A percentile compares a stretch with the other conserved stretches of the same genome.
phyloP scores from a whole-genome alignment of 805 yeast genomes.

The Cyberlindnera misumaiensis region DNA sequence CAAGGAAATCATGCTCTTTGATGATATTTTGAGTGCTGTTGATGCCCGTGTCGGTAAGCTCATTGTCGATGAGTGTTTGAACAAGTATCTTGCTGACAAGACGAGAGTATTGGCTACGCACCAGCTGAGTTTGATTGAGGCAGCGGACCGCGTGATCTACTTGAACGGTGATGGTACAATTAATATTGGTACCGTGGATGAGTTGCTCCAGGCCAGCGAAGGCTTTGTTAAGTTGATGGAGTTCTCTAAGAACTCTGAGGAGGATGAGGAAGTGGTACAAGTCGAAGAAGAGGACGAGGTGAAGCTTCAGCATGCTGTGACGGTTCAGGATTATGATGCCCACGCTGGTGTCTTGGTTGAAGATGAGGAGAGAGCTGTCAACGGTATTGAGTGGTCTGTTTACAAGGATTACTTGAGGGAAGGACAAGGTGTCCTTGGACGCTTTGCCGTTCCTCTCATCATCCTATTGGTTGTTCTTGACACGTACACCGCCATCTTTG shows the following conservation, averaged over 20 bases:
- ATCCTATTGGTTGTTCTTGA: constrained; percentile 24
- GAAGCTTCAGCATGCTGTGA: constrained; percentile 2
- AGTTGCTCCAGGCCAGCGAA: constrained; percentile 33
- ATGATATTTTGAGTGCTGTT: constrained; percentile 71
- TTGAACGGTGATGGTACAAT: constrained; percentile 56
- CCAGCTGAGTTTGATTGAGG: constrained; percentile 56
- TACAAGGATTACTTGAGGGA: constrained; percentile 43
- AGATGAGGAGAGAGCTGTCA: constrained; percentile 55
- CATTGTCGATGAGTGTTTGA: constrained; percentile 53
- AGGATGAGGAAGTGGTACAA: constrained; percentile 24
- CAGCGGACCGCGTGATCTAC: constrained; percentile 59
- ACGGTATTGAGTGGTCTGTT: constrained; percentile 42
- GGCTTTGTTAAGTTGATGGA: constrained; percentile 45
- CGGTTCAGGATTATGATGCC: constrained; percentile 2
- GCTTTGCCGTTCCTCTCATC: constrained; percentile 24
- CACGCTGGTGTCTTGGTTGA: constrained; percentile 32
- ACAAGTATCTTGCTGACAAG: constrained; percentile 41
- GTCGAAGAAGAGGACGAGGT: constrained; percentile 16
- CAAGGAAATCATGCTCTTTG: constrained; percentile 55
- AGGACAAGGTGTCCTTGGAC: constrained; percentile 46
- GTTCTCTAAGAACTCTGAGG: constrained; percentile 27
- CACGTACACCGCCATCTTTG: constrained; percentile 48
- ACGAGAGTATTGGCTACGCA: constrained; percentile 75
- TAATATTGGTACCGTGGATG: constrained; percentile 48
- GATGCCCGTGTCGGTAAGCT: constrained; percentile 73